These are phyloP conservation scores for Apiotrichum gracile DNA, from an alignment of 1,284 basidiomycete genomes.

Conservation along the genomic window DNA sequence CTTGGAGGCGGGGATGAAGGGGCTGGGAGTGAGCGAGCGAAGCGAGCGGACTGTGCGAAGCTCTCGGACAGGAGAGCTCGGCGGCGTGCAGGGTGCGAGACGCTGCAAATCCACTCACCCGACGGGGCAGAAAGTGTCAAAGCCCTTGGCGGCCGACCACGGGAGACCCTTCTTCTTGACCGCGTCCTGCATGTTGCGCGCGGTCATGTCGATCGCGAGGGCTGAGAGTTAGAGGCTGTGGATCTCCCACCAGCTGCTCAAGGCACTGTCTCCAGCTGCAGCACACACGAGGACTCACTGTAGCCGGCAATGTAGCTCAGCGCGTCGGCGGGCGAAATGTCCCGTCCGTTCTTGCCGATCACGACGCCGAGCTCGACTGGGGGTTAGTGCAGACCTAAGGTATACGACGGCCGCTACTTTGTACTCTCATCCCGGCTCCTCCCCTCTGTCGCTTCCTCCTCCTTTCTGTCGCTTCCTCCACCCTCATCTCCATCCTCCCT, in stretches of 20 bases:
- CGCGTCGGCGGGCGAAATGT: conserved; percentile 69
- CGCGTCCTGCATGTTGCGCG: conserved; percentile 87
- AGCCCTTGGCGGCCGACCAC: conserved; percentile 88
- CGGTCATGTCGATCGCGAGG: conserved; percentile 91
- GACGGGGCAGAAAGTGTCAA: conserved; percentile 82
- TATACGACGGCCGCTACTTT: too few species aligned
- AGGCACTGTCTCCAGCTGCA: background rate
- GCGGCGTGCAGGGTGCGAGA: too few species aligned
- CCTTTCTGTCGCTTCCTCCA: background rate
- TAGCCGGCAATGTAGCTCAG: conserved; percentile 83
- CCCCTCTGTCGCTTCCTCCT: background rate
- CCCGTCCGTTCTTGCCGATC: conserved; percentile 76
- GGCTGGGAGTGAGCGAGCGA: conserved; percentile 47
- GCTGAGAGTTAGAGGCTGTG: conserved; percentile 52
- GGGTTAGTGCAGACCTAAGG: background rate
- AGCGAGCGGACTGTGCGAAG: too few species aligned
- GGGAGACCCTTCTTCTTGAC: conserved; percentile 89
- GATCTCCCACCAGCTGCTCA: background rate
- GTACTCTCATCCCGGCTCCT: background rate
- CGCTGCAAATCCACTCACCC: conserved; percentile 33
- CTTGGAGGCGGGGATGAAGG: conserved; percentile 70
- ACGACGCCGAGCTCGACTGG: conserved; percentile 95
- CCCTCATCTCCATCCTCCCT: background rate
- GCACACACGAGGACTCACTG: conserved; percentile 51
- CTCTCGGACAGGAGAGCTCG: too few species aligned